Base-by-base conservation (phyloP, 2,329 filamentous ascomycete genomes). In the Incumbomyces lentus region DNA sequence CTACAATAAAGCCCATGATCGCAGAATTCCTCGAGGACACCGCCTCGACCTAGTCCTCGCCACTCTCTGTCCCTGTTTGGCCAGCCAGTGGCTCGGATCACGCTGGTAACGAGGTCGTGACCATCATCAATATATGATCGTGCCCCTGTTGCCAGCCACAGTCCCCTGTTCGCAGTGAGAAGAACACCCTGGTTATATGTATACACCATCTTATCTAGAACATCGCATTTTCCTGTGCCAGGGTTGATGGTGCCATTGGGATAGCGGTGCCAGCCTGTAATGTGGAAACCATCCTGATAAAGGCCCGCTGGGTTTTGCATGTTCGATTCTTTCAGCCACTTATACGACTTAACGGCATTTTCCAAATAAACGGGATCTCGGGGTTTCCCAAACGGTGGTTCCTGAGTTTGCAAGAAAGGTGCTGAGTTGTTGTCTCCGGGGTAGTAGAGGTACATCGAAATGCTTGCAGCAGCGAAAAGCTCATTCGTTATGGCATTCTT, bases 401-500 rank as follows among this genome's bases (percentile, higher is more conserved):
- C 31, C 40, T 53, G 52, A 45, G 52, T 54, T 41, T 54, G 51
- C 48, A 70, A 55, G 63, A 84, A 92, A 0, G 86, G 86, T 0
- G 81, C 81, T 16, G 74, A 70, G 53, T 89, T 86, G 31, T 73
- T 65, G 60, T 95, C 87, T 1, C 87, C 86, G 0, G 89, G 86
- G 54, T 89, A 93, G 60, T 90, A 76, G 4, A 92, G 74, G 60
- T 94, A 95, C 90, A 96, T 95, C 44, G 75, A 78, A 31, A 90
- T 76, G 17, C 85, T 92, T 0, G 86, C 87, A 0, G 89, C 75
- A 50, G 95, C 86, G 66, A 78, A 95, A 1, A 95, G 75, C 61
- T 95, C 80, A 59, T 95, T 95, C 26, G 90, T 96, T 57, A 96
- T 93, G 52, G 90, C 87, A 59, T 96, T 96, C 62, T 95, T 96